phyloP scores from a whole-genome alignment of 306 rosid species.

The Calophaca sinica region DNA sequence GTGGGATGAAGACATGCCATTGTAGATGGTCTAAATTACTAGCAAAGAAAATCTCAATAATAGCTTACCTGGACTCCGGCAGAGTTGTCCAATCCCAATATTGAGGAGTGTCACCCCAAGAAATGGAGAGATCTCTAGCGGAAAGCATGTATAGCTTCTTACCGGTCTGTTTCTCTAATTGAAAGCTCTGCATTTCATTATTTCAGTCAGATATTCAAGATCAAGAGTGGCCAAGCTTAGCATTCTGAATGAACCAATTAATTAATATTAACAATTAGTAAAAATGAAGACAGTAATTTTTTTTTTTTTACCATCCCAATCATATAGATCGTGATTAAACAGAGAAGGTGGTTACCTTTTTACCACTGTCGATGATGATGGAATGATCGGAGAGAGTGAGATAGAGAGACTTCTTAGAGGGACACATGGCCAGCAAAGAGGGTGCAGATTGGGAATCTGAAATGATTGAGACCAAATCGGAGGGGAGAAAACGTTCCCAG shows the following conservation, averaged over 20 bases:
- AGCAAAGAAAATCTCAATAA: no score
- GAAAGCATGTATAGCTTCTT: conserved; percentile 50
- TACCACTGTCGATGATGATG: conserved; percentile 20
- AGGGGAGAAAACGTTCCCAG: conserved; percentile 24
- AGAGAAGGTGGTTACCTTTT: conserved; percentile 1
- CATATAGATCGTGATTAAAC: no score
- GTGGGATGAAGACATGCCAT: no score
- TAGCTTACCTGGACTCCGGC: conserved; percentile 49
- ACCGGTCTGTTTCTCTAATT: conserved; percentile 47
- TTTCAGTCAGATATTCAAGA: no score
- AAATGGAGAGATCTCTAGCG: conserved; percentile 43
- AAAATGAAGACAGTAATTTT: no score
- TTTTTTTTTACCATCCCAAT: no score
- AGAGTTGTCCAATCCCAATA: conserved; percentile 46
- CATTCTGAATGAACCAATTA: no score
- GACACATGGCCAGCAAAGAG: background rate
- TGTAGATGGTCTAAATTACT: no score
- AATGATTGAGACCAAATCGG: background rate
- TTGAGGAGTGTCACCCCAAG: conserved; percentile 30
- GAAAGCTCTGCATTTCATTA: conserved; percentile 46
- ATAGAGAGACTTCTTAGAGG: conserved; percentile 32
- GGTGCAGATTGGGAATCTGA: background rate
- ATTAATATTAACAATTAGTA: no score
- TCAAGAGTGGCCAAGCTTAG: no score
- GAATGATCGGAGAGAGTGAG: conserved; percentile 14